Evolutionary conservation across 208 protist genomes (phyloP), one percentile per base, ranked within the genome.

Genomic region (Blastocrithidia nonstop): DNA sequence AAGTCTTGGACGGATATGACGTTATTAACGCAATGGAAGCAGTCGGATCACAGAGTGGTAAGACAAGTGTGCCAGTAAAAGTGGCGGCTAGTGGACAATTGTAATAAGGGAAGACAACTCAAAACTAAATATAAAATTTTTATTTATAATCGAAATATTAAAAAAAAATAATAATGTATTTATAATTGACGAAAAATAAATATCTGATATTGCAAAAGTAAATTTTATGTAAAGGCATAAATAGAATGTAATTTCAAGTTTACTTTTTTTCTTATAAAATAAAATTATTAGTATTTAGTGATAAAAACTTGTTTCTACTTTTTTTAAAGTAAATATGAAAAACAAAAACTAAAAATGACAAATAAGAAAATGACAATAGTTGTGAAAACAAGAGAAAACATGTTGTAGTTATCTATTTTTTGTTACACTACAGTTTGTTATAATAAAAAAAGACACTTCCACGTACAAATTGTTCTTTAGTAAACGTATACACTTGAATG

Each of bases 1-100:
- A 90, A 61, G 86, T 97, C 45, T 49, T 94, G 36, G 61, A 89
- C 19, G 86, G 88, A 46, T 87, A 85, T 53, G 63, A 93, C 20
- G 64, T 90, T 28, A 57, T 96, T 6, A 77, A 76, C 62, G 69
- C 63, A 32, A 81, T 95, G 61, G 88, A 94, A 60, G 49, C 48
- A 17, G 70, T 86, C 13, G 76, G 80, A 50, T 71, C 63, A 44
- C 43, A 46, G 36, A 61, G 22, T 37, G 84, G 78, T 37, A 46
- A 37, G 32, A 79, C 80, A 39, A 47, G 36, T 42, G 42, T 66
- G 54, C 66, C 72, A 13, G 71, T 93, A 28, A 61, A 50, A 54
- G 66, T 92, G 41, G 38, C 66, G 4, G 64, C 69, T 29, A 61
- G 61, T 60, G 83, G 82, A 11, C 55, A 93, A 59, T 43, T 79